Evolutionary conservation across 106 monocot genomes (phyloP).

Genomic region (Vanilla planifolia): DNA sequence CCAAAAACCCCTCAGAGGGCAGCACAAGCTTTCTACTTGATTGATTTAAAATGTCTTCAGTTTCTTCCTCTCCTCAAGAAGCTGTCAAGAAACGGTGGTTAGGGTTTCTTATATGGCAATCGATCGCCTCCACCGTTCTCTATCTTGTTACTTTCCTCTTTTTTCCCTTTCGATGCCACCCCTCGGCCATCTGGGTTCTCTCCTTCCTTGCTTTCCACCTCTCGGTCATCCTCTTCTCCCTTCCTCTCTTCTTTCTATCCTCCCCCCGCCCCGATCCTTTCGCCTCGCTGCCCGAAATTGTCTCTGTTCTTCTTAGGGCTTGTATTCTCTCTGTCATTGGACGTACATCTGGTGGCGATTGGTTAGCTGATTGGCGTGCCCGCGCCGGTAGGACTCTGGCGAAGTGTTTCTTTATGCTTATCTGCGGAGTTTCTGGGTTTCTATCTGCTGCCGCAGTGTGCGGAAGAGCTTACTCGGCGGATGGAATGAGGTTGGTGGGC

Average conservation of each 20-base stretch:
- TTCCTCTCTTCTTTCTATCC: slow-evolving; percentile 17
- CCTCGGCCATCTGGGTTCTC: slow-evolving; percentile 14
- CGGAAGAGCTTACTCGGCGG: slow-evolving; percentile 19
- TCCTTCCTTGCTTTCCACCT: slow-evolving; percentile 18
- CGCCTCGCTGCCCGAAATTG: slow-evolving; percentile 27
- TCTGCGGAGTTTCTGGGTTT: slow-evolving; percentile 38
- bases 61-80: slow-evolving; percentile 18
- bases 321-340: slow-evolving; percentile 30
- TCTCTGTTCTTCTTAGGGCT: slow-evolving; percentile 18
- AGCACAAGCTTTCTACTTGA: no score
- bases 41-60: slow-evolving; percentile 7
- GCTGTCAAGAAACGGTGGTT: slow-evolving; percentile 60
- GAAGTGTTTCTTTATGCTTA: slow-evolving; percentile 20
- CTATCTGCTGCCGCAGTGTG: slow-evolving; percentile 35
- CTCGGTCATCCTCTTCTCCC: slow-evolving; percentile 30
- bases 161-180: slow-evolving; percentile 7
- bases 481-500: slow-evolving; percentile 17
- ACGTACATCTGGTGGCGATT: slow-evolving; percentile 16
- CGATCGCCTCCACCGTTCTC: slow-evolving; percentile 34
- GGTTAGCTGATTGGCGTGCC: slow-evolving; percentile 11
- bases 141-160: slow-evolving; percentile 30
- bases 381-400: slow-evolving; percentile 21
- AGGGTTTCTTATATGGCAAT: slow-evolving; percentile 82
- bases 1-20: no score
- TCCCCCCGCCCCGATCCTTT: slow-evolving; percentile 26